Percentiles rank a stretch among this genome's conserved stretches.
These are phyloP conservation scores for Peterozyma toletana DNA, from an alignment of 805 yeast genomes.

Conservation along the genomic window DNA sequence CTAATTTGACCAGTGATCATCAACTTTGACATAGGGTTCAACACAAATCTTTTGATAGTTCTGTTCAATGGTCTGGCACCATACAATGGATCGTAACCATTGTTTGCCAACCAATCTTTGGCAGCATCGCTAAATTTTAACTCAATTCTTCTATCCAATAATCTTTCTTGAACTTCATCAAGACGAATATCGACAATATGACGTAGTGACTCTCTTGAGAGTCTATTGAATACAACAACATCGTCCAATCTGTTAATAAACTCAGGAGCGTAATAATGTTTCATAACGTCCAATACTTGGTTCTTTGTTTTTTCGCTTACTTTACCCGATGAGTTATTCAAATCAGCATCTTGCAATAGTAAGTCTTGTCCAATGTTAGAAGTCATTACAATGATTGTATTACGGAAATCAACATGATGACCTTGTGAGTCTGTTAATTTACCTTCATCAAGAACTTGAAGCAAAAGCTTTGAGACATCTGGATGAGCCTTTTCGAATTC, in stretches of 20 bases:
- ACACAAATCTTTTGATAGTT: conserved; percentile 70
- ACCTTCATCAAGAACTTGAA: conserved; percentile 95
- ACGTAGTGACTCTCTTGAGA: conserved; percentile 68
- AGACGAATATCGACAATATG: conserved; percentile 83
- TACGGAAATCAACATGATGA: conserved; percentile 86
- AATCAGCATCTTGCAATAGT: conserved; percentile 53
- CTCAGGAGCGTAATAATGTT: conserved; percentile 81
- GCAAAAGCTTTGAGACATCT: conserved; percentile 82
- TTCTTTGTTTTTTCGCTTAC: conserved; percentile 47
- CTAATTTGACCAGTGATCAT: conserved; percentile 75
- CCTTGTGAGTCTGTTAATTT: conserved; percentile 93
- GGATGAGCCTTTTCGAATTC: conserved; percentile 97
- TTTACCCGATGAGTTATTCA: conserved; percentile 48
- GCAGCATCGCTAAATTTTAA: conserved; percentile 49
- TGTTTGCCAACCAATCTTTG: conserved; percentile 69
- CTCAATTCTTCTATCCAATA: conserved; percentile 70
- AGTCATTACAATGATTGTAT: conserved; percentile 94
- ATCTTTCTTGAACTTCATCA: conserved; percentile 70
- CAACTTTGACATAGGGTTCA: conserved; percentile 81
- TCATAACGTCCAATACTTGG: conserved; percentile 63
- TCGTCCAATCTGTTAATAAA: conserved; percentile 93
- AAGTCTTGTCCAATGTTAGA: conserved; percentile 94
- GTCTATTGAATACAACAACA: conserved; percentile 84
- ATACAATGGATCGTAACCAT: conserved; percentile 86
- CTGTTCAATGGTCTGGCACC: conserved; percentile 97